Conservation (phyloP, 352 stramenopile species). For the Phytopythium montanum region DNA sequence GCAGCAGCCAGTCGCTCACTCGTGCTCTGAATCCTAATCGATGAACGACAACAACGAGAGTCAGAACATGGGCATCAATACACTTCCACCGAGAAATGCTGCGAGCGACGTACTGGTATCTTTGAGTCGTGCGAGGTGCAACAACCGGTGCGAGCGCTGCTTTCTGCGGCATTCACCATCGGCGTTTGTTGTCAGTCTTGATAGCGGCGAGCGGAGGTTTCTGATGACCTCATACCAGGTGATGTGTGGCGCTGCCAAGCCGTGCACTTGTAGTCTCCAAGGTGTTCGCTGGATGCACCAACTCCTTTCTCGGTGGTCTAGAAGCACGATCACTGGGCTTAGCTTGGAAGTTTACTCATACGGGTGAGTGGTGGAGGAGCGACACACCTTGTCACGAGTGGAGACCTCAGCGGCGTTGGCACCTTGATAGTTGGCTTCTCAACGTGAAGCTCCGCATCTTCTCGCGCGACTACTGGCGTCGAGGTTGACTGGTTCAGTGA, state of each 20-base stretch:
- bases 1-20: slow-evolving; percentile 28
- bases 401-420: not conserved
- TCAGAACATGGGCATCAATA: not conserved
- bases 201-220: not conserved
- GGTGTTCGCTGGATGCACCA: not conserved
- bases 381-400: not conserved
- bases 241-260: not conserved
- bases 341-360: not conserved
- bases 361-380: not conserved
- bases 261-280: not conserved
- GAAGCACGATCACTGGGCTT: not conserved
- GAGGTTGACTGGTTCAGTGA: not conserved
- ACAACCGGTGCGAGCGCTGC: not conserved
- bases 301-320: not conserved
- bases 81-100: not conserved
- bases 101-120: slow-evolving; percentile 17
- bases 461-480: not conserved
- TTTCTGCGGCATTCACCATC: not conserved
- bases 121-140: slow-evolving; percentile 13
- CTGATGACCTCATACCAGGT: not conserved
- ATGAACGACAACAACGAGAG: not conserved
- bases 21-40: slow-evolving; percentile 22
- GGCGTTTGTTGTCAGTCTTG: not conserved
- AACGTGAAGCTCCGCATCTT: not conserved
- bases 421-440: not conserved